Base-by-base conservation (phyloP, 192 early-diverging fungal genomes). In the Backusella luteola region DNA sequence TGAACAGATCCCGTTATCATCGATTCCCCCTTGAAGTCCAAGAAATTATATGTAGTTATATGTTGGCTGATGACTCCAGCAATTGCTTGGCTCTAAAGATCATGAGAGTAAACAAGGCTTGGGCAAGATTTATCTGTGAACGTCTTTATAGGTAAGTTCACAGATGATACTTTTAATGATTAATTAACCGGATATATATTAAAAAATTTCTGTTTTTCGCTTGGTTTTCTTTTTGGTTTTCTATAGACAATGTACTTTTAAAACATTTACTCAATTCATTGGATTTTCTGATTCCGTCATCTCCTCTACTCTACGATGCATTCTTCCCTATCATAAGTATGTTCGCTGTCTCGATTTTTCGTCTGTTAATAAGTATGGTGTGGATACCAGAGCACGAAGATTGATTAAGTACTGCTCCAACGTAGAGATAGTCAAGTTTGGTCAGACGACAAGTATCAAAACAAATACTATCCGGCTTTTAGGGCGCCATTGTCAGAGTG, bases 21-120 rank as follows among this genome's bases (percentile, higher is more conserved):
- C 53, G 36, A 69, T 69, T 69, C 23, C 67, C 67, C 21, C 9
- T 69, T 69, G 67, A 69, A 21, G 19, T 69, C 11, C 67, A 69
- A 69, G 67, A 69, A 21, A 69, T 69, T 19, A 69, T 69, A 23
- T 69, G 36, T 15, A 38, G 17, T 12, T 36, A 38, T 8, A 6
- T 69, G n/a, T 69, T 69, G 21, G 67, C 35, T 23, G 36, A 69
- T 21, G 67, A 69, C n/a, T 15, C 35, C 6, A 38, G 34, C 17
- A 69, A 38, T 38, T 9, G n/a, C 6, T 69, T 69, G 34, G 67
- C 34, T 36, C 14, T 69, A 69, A 69, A n/a, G 6, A n/a, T 38
- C 11, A 69, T 69, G 67, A 38, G 36, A n/a, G 67, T 69, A 38
- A 38, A 38, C 35, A 69, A 69, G 21, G 35, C 19, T 21, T 69